Base-by-base conservation (phyloP, 2,329 filamentous ascomycete species). In the Diplodia sapinea region DNA sequence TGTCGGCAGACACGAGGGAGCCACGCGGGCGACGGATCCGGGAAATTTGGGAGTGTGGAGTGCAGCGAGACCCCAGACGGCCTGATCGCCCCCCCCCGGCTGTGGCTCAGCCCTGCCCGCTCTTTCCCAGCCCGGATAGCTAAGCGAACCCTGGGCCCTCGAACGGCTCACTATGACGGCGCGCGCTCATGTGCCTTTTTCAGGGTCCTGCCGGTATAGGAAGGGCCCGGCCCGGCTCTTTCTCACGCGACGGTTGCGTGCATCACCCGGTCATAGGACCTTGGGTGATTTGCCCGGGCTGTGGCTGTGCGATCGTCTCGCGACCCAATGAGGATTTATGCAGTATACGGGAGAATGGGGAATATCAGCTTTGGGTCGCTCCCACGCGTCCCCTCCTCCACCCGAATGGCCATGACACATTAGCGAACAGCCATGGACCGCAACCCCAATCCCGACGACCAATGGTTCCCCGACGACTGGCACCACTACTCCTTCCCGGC, bases 271-370 rank as follows among this genome's bases (percentile, higher is more conserved):
- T 47, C 43, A 17, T 47, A 47, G n/a, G 43, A 47, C 43, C 43
- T 47, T n/a, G 43, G 43, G 43, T 47, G 43, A 47, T 47, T 11
- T 47, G 43, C 43, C 43, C 43, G 20, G 43, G 17, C 7, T 47
- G 43, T 47, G 43, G 43, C 43, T 11, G 43, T 47, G 43, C 43
- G 17, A 47, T 47, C 43, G 43, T 47, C 43, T 47, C 43, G 43
- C 5, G 43, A 20, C 17, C 43, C 43, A 47, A 47, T 47, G 43
- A 47, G 43, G 43, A 20, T 47, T 11, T 47, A 47, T 47, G 43
- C 43, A 47, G 43, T 47, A 47, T 47, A 47, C 43, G 43, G 43
- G 43, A 47, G 43, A 47, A 47, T 47, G 43, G 43, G 43, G 43
- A 47, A 47, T 47, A 47, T 47, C 43, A 47, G 43, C 43, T 47